Conservation (phyloP, 768 basidiomycete species). For the Melanogaster broomeanus region DNA sequence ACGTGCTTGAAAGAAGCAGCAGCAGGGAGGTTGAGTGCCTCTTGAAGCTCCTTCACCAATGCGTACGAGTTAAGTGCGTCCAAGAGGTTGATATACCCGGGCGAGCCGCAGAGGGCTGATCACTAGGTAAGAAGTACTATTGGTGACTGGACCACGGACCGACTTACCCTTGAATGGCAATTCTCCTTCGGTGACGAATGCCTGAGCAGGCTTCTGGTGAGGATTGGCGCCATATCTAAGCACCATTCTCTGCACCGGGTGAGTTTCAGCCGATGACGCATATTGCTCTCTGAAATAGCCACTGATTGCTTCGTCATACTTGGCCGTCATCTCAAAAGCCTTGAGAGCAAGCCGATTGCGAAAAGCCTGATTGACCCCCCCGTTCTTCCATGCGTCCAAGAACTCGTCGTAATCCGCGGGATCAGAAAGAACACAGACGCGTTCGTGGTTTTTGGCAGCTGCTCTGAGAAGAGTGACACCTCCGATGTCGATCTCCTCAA, state of each 20-base stretch:
- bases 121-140: constrained; percentile 1
- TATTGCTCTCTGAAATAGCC: constrained; percentile 97
- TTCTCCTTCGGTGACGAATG: constrained; percentile 84
- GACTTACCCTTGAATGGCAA: constrained; percentile 88
- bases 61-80: constrained; percentile 98
- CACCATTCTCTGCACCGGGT: constrained; percentile 77
- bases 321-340: constrained; percentile 95
- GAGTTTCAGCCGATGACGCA: constrained; percentile 80
- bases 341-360: constrained; percentile 87
- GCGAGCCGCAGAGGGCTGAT: constrained; percentile 86
- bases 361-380: constrained; percentile 69
- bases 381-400: constrained; percentile 73
- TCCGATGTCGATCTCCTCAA: constrained; percentile 98
- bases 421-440: constrained; percentile 87
- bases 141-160: not conserved
- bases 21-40: constrained; percentile 84
- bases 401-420: constrained; percentile 87
- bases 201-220: constrained; percentile 98
- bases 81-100: constrained; percentile 97
- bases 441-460: constrained; percentile 96
- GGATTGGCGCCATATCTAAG: constrained; percentile 97
- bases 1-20: constrained; percentile 99
- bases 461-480: constrained; percentile 97
- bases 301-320: constrained; percentile 94
- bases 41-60: constrained; percentile 91